Percentiles rank a stretch among this genome's conserved stretches.
Conservation (phyloP, 2,329 filamentous ascomycete species). For the Fusarium redolens region DNA sequence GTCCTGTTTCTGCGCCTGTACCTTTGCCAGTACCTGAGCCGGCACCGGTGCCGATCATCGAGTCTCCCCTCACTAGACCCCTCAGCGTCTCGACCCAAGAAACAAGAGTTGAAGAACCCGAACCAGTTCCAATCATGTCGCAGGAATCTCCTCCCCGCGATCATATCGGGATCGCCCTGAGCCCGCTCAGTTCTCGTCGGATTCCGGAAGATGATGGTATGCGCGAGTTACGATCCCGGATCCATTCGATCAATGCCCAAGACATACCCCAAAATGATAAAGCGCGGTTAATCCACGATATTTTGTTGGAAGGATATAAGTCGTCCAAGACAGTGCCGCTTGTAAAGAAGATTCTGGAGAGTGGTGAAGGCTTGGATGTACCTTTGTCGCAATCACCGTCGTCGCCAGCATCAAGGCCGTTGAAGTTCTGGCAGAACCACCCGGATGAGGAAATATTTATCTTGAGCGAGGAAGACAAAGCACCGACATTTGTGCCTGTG, state of each 20-base stretch:
- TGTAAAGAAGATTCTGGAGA: conserved; percentile 28
- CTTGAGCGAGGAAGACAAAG: conserved; percentile 70
- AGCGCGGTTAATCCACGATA: conserved; percentile 75
- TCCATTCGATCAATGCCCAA: conserved; percentile 74
- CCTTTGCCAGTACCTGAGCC: conserved; percentile 15
- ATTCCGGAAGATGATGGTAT: conserved; percentile 86
- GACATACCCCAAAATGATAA: conserved; percentile 71
- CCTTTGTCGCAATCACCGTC: conserved; percentile 55
- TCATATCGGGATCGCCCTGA: conserved; percentile 49
- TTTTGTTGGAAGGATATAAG: conserved; percentile 76
- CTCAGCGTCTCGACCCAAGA: conserved; percentile 51
- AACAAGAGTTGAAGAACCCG: conserved; percentile 48
- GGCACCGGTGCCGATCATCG: conserved; percentile 30
- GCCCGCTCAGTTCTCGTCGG: conserved; percentile 46
- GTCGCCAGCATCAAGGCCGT: conserved; percentile 58
- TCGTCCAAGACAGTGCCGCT: conserved; percentile 46
- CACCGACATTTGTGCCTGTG: conserved; percentile 73
- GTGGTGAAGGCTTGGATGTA: conserved; percentile 39
- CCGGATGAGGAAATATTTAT: conserved; percentile 60
- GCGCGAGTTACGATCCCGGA: conserved; percentile 72
- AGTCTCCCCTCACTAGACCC: conserved; percentile 46
- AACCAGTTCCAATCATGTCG: conserved; percentile 33
- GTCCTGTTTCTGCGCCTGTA: conserved; percentile 31
- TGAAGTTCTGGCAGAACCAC: conserved; percentile 69
- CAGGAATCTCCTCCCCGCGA: conserved; percentile 45